Base-by-base conservation (phyloP, 768 basidiomycete species). In the Leccinum boreale region DNA sequence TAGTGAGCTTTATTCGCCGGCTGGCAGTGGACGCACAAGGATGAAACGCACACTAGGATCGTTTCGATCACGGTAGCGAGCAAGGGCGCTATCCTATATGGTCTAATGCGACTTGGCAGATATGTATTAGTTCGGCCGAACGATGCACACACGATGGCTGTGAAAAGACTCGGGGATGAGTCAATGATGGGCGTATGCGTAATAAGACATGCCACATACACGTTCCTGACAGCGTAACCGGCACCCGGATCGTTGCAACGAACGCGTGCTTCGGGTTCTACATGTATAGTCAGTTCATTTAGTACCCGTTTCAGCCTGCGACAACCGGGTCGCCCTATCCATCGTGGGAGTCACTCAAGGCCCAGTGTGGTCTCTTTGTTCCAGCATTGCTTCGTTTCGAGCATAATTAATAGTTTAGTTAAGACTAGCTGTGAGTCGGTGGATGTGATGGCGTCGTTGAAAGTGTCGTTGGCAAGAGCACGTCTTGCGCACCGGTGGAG, bases 181-280 rank as follows among this genome's bases (percentile, higher is more conserved):
- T 47, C 24, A 19, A 26, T 36, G 35, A 26, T 33, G 36, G 28
- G 23, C 17, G 36, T 28, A 8, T 19, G 62, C 39, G 59, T 67
- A 57, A 67, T 52, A 52, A 31, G 36, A 60, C 65, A 58, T 50
- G 63, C 58, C 21, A 24, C 14, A 49, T 19, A 44, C 65, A 57
- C 45, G 48, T 55, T 35, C 53, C 31, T 23, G 24, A 45, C 26
- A 14, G 54, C 56, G 39, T 52, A 33, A 24, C 19, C n/a, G 45
- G 36, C 48, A 29, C 42, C 50, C 39, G 19, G 47, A 44, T 36
- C 24, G 51, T 60, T 26, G 53, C 17, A 44, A 31, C 8, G 39
- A 56, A 57, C 35, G 56, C 52, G 8, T 59, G 64, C 58, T 63
- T 59, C 33, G 54, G 49, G 50, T 58, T 58, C 57, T 35, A 50